These are phyloP conservation scores for Fusarium bulbicola DNA, from an alignment of 2,329 filamentous ascomycete genomes.

Conservation along the genomic window DNA sequence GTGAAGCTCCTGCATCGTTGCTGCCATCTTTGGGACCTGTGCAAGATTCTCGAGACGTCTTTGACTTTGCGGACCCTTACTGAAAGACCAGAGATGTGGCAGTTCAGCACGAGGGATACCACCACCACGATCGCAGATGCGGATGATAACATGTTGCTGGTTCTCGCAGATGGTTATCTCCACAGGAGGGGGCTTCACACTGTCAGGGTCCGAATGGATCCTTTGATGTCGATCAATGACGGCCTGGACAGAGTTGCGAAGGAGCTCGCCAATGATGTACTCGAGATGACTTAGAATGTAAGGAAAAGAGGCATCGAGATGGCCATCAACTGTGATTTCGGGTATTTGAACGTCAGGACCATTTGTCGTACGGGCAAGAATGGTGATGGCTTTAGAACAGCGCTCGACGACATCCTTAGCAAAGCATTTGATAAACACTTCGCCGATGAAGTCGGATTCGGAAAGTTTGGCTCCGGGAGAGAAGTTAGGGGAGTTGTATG, in stretches of 20 bases:
- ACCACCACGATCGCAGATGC: conserved; percentile 94
- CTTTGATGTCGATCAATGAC: conserved; percentile 78
- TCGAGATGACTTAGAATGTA: conserved; percentile 97
- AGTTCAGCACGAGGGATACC: conserved; percentile 87
- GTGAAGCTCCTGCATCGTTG: conserved; percentile 88
- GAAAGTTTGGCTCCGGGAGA: conserved; percentile 80
- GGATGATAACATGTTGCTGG: conserved; percentile 92
- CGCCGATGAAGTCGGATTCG: conserved; percentile 87
- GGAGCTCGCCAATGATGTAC: conserved; percentile 94
- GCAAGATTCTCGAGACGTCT: conserved; percentile 84
- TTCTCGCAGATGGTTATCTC: conserved; percentile 96
- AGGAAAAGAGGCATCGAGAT: conserved; percentile 89
- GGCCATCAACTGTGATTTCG: conserved; percentile 83
- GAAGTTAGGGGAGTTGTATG: conserved; percentile 90
- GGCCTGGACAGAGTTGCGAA: conserved; percentile 94
- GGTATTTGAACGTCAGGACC: conserved; percentile 77
- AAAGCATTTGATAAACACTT: conserved; percentile 93
- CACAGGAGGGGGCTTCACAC: conserved; percentile 75
- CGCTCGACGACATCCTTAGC: conserved; percentile 88
- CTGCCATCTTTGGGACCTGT: conserved; percentile 89
- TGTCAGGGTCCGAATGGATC: conserved; percentile 35
- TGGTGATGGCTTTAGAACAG: conserved; percentile 79
- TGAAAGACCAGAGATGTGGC: conserved; percentile 95
- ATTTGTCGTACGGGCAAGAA: conserved; percentile 79
- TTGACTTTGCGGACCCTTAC: conserved; percentile 84